A percentile compares a stretch with the other conserved stretches of the same genome.
phyloP scores from a whole-genome alignment of 768 basidiomycete genomes.

The Termitomyces sp. region DNA sequence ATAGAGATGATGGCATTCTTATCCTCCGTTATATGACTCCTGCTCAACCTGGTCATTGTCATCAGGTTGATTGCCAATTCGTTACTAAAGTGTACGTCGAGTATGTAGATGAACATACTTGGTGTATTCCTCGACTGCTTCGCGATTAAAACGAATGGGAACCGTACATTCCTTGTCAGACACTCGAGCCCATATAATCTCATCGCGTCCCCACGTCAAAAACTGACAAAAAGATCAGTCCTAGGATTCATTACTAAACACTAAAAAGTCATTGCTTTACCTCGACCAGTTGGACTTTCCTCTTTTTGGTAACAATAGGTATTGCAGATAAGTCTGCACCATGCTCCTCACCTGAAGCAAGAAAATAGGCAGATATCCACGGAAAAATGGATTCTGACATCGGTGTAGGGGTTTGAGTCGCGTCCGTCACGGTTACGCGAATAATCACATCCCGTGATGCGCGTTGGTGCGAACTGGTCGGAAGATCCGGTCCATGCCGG shows the following conservation, averaged over 20 bases:
- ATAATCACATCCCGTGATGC: slow-evolving; percentile 15
- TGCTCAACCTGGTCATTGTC: slow-evolving; percentile 12
- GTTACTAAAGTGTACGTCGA: too few relatives aligned
- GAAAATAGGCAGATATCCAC: slow-evolving; percentile 58
- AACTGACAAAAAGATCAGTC: slow-evolving; percentile 36
- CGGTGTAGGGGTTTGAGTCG: slow-evolving; percentile 2
- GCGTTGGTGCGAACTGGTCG: neutral
- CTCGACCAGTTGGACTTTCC: slow-evolving; percentile 58
- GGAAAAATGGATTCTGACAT: slow-evolving; percentile 39
- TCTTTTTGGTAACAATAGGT: slow-evolving; percentile 30
- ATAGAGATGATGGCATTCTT: slow-evolving; percentile 47
- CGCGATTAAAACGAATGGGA: slow-evolving; percentile 51
- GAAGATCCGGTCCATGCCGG: neutral
- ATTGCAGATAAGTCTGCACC: slow-evolving; percentile 41
- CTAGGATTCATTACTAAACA: neutral
- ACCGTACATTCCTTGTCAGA: slow-evolving; percentile 55
- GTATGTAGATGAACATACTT: slow-evolving; percentile 25
- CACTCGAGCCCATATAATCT: slow-evolving; percentile 56
- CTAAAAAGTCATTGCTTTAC: too few relatives aligned
- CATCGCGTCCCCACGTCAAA: slow-evolving; percentile 46
- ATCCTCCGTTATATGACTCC: slow-evolving; percentile 38
- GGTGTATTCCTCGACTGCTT: slow-evolving; percentile 44
- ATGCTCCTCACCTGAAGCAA: slow-evolving; percentile 44
- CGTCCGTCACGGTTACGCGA: slow-evolving; percentile 9
- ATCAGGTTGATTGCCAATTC: too few relatives aligned